Evolutionary conservation across 495 filamentous ascomycete species (phyloP).

Genomic region (Parmelia sp.): DNA sequence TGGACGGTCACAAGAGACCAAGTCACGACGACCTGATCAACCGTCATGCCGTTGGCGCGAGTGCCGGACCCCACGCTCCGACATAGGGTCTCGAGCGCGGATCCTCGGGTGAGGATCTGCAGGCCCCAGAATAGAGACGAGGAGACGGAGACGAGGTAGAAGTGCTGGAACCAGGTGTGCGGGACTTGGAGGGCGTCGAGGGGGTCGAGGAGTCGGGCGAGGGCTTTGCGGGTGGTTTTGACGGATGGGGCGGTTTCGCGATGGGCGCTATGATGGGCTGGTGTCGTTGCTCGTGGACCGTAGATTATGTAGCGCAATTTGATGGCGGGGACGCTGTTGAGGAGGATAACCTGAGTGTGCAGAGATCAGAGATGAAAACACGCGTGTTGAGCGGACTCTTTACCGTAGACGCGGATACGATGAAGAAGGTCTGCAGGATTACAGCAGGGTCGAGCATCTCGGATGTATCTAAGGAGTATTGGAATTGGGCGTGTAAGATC

Average conservation of each 20-base stretch:
- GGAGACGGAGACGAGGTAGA: constrained; percentile 67
- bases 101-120: constrained; percentile 58
- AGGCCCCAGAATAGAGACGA: constrained; percentile 70
- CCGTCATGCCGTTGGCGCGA: constrained; percentile 47
- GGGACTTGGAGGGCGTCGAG: constrained; percentile 58
- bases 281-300: constrained; percentile 48
- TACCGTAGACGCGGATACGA: constrained; percentile 13
- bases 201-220: constrained; percentile 49
- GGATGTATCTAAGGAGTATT: neutral
- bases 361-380: neutral
- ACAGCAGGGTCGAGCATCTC: constrained; percentile 5
- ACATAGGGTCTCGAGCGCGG: constrained; percentile 33
- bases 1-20: constrained; percentile 71
- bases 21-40: constrained; percentile 58
- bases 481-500: neutral
- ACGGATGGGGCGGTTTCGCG: too few relatives aligned
- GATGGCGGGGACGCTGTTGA: constrained; percentile 46
- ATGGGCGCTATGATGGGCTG: constrained; percentile 3
- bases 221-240: too few relatives aligned
- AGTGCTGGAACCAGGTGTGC: constrained; percentile 80
- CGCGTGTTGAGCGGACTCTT: neutral
- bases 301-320: constrained; percentile 52
- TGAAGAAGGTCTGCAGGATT: constrained; percentile 7
- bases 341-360: constrained; percentile 44
- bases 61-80: neutral